Evolutionary conservation across 169 alveolate genomes (phyloP).

Genomic region (Plasmodium cynomolgi): DNA sequence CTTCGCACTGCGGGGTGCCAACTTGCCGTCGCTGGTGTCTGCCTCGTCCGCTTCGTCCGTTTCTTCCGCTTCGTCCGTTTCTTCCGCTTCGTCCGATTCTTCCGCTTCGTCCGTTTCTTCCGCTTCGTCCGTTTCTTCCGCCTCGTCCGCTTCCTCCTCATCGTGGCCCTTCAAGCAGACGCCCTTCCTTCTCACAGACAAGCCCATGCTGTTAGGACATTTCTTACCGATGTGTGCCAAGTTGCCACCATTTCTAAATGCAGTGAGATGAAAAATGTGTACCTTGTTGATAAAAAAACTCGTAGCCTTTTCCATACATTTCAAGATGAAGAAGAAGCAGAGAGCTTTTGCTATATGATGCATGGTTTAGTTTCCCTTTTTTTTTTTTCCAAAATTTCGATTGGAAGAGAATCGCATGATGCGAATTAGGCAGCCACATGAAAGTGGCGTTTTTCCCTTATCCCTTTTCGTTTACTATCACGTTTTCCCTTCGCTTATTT

Average conservation of each 20-base stretch:
- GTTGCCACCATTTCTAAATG: background rate
- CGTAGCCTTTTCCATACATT: background rate
- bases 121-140: background rate
- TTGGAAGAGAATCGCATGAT: background rate
- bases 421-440: constrained; percentile 9
- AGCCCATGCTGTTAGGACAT: constrained; percentile 8
- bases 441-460: background rate
- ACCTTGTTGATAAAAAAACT: constrained; percentile 7
- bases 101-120: constrained; percentile 2
- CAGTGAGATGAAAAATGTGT: constrained; percentile 8
- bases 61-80: background rate
- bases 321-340: constrained; percentile 9
- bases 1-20: background rate
- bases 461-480: background rate
- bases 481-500: background rate
- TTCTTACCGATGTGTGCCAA: background rate
- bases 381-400: background rate
- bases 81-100: background rate
- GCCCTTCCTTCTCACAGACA: background rate
- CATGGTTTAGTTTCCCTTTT: constrained; percentile 25
- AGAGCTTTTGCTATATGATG: background rate
- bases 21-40: background rate
- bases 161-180: constrained; percentile 1
- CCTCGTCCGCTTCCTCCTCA: background rate
- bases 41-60: background rate